Evolutionary conservation across 768 basidiomycete genomes (phyloP).

Genomic region (Suillus variegatus): DNA sequence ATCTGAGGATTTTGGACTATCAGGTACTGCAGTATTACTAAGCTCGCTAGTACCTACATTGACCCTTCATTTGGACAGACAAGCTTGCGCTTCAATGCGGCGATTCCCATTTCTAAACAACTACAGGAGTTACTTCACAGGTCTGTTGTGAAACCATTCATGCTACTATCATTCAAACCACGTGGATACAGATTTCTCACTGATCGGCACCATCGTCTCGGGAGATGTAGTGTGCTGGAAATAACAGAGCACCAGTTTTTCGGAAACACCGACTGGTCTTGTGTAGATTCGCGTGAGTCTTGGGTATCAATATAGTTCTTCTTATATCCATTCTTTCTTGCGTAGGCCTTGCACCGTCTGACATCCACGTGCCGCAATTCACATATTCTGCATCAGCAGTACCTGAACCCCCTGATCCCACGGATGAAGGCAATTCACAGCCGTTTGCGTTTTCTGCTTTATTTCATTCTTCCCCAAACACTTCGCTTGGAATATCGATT

Average conservation of each 20-base stretch:
- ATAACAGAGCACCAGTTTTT: conserved; percentile 71
- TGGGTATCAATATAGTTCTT: neutral
- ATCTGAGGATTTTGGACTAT: conserved; percentile 77
- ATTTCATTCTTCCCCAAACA: conserved; percentile 68
- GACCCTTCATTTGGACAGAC: conserved; percentile 38
- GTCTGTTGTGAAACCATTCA: conserved; percentile 16
- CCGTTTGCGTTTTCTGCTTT: conserved; percentile 79
- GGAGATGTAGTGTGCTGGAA: conserved; percentile 59
- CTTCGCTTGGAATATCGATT: conserved; percentile 49
- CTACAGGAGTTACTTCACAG: conserved; percentile 60
- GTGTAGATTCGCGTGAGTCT: conserved; percentile 50
- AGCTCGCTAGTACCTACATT: neutral
- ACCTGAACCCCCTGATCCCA: conserved; percentile 29
- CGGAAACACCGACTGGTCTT: conserved; percentile 52
- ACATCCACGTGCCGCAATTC: conserved; percentile 77
- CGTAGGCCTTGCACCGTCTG: conserved; percentile 49
- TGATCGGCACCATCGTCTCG: conserved; percentile 60
- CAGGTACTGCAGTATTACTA: conserved; percentile 43
- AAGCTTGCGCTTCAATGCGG: conserved; percentile 57
- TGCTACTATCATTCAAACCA: conserved; percentile 4
- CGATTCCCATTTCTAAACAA: conserved; percentile 44
- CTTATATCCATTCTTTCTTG: conserved; percentile 10
- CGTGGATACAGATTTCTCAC: conserved; percentile 55
- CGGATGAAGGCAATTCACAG: conserved; percentile 43
- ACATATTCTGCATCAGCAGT: conserved; percentile 51